A percentile compares a stretch with the other conserved stretches of the same genome.
These are phyloP conservation scores for Aspergillus leporis DNA, from an alignment of 495 filamentous ascomycete genomes.

Conservation along the genomic window DNA sequence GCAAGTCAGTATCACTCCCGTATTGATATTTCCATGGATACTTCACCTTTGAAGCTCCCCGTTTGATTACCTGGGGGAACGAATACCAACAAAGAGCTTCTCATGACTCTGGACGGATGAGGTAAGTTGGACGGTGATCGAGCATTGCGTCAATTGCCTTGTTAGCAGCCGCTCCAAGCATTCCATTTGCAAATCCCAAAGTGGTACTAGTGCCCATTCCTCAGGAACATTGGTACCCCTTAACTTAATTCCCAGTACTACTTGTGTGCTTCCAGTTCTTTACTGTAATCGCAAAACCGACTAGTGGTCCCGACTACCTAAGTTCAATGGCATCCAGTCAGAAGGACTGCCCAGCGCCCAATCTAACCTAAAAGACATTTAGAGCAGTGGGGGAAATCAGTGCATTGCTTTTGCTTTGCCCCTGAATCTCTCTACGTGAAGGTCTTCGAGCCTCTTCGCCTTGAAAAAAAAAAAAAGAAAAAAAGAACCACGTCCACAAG, in stretches of 20 bases:
- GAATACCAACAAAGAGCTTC: neutral
- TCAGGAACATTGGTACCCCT: neutral
- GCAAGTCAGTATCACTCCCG: neutral
- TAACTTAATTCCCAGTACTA: neutral
- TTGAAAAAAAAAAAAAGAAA: constrained; percentile 2
- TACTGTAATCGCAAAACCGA: constrained; percentile 1
- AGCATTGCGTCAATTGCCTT: neutral
- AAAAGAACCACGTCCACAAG: neutral
- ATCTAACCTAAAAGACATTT: constrained; percentile 8
- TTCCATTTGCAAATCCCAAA: neutral
- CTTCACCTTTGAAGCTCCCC: neutral
- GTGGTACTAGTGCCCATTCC: neutral
- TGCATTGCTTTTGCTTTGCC: constrained; percentile 24
- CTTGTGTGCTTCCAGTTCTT: neutral
- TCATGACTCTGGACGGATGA: neutral
- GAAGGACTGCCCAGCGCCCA: neutral
- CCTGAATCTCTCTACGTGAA: constrained; percentile 25
- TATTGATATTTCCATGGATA: neutral
- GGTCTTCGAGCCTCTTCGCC: neutral
- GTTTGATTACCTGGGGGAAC: neutral
- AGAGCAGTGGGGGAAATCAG: constrained; percentile 19
- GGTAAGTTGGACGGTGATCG: neutral
- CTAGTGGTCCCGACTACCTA: neutral
- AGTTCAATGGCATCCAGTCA: neutral
- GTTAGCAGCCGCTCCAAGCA: neutral